A percentile compares a stretch with the other conserved stretches of the same genome.
Conservation (phyloP, 192 early-diverging fungal species). For the Entrophospora sp. region DNA sequence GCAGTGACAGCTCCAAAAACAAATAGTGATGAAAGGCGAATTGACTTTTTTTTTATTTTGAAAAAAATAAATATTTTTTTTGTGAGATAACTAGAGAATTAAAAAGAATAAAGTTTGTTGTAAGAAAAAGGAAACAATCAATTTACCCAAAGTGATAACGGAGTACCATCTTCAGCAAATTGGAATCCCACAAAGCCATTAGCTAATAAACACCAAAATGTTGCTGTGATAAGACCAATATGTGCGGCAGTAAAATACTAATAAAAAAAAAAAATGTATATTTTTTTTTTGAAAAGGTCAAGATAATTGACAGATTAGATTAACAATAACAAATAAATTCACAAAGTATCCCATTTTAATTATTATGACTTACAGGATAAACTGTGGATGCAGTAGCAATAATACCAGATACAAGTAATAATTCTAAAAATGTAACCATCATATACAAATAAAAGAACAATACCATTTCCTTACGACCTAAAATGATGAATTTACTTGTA, state of each 20-base stretch:
- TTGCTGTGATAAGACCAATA: constrained; percentile 60
- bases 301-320: background rate
- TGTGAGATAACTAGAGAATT: too few species aligned
- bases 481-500: background rate
- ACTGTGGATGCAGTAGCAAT: constrained; percentile 55
- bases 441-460: constrained; percentile 92
- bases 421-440: too few species aligned
- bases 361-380: constrained; percentile 48
- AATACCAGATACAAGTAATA: constrained; percentile 69
- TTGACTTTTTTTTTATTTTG: constrained; percentile 38
- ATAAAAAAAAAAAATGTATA: too few species aligned
- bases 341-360: background rate
- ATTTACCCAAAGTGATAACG: constrained; percentile 80
- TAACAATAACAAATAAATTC: background rate
- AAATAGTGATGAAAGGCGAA: constrained; percentile 66
- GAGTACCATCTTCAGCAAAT: constrained; percentile 80
- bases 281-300: too few species aligned
- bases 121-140: too few species aligned
- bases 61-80: constrained; percentile 8
- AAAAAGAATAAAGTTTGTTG: too few species aligned
- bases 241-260: constrained; percentile 69
- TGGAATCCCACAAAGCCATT: constrained; percentile 88
- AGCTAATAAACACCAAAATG: constrained; percentile 69
- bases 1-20: constrained; percentile 57
- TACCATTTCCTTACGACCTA: constrained; percentile 85